Evolutionary conservation across 495 filamentous ascomycete genomes (phyloP), one percentile per base, ranked within the genome.

Genomic region (Aspergillus conjunctus): DNA sequence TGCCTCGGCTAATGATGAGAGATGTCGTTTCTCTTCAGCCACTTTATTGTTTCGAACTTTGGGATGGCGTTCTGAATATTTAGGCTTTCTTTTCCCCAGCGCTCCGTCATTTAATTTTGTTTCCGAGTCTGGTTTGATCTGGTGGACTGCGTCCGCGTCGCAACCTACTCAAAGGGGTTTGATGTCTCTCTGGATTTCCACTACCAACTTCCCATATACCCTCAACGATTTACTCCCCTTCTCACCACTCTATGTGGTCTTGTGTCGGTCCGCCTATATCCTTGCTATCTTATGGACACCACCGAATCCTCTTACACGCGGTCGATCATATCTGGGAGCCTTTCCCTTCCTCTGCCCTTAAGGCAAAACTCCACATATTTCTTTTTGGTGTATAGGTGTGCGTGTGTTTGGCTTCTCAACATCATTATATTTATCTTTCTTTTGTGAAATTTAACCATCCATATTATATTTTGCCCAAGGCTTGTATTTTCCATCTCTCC

Each of bases 51-150:
- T n/a, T 46, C 20, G 18, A 37, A 43, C 41, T 31, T 56, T 51
- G 65, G 56, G 53, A 62, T 48, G 66, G 60, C 58, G 60, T 68
- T 65, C 21, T 56, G 60, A 55, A 58, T 54, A 12, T 31, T 63
- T 46, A n/a, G 32, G 33, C 56, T 69, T 41, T 66, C 56, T 56
- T 64, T 64, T 58, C 61, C 26, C 54, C 54, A 64, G 62, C 53
- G 66, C 56, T 57, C 63, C 69, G 44, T 51, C 48, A 59, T 62
- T 58, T 60, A 34, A n/a, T n/a, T n/a, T 58, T 51, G 51, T 60
- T 51, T 64, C 59, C 18, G 17, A 50, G 45, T 48, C 55, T 64
- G 37, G 58, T 63, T 46, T 57, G 39, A 52, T 43, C 39, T n/a
- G 26, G 37, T 51, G 26, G 44, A 37, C 7, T 59, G 31, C 31